Evolutionary conservation across 139 green algal genomes (phyloP), one percentile per base, ranked within the genome.

Genomic region (Coccomyxa sp.): DNA sequence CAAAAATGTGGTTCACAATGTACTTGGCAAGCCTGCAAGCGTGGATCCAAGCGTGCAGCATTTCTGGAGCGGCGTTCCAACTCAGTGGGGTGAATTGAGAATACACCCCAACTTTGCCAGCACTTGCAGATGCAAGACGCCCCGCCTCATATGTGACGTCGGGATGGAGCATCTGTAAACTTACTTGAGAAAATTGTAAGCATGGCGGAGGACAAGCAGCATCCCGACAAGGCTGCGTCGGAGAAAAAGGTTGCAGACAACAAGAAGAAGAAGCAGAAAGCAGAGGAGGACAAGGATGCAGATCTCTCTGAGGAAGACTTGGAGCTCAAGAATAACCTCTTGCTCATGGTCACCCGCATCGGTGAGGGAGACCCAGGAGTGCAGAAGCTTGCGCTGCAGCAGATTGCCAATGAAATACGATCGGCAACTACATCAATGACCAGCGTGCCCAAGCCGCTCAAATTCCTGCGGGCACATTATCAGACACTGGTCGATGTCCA

Each of bases 371-470:
- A 91, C 41, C 35, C 81, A 50, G 93, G 86, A 24, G 86, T 97
- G 12, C 82, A 89, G 37, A 90, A 89, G 72, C 58, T 89, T 1
- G 92, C 95, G 6, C 77, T 98, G 18, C 84, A 95, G 73, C 29
- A 50, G 14, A 24, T 71, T 14, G 12, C 75, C 71, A 86, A 41
- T 29, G 75, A 97, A 78, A 95, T 97, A 68, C 84, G 89, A 31
- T 91, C 80, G 24, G 89, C 97, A 39, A 99, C 95, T 7, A 95
- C 92, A 27, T 97, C 92, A 40, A 99, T 99, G 96, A 99, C 96
- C 14, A 94, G 90, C 22, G 96, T 99, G 14, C 97, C 97, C 29
- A 99, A 99, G 88, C 96, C 97, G 2, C 87, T 99, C 31, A 99
- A 99, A 88, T 99, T 99, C 83, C 89, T 99, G 68, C 85, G 91